Conservation (phyloP, 345 rosid species). For the Syzygium grande region DNA sequence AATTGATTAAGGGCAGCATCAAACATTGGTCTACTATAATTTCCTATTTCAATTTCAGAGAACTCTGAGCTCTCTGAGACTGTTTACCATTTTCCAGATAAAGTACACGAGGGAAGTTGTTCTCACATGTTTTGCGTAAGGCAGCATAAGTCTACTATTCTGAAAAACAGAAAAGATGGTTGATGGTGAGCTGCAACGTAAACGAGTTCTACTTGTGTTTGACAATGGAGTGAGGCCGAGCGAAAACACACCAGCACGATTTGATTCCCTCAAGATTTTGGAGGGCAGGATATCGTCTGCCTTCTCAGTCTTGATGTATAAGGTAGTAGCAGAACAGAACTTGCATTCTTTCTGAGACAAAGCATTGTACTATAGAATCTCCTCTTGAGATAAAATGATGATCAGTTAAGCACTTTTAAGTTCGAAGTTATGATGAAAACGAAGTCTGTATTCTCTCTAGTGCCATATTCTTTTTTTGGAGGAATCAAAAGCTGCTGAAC, state of each 20-base stretch:
- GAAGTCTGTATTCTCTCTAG: neutral
- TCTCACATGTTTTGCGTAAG: neutral
- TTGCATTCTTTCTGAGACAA: neutral
- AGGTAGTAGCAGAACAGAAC: neutral
- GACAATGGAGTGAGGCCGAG: neutral
- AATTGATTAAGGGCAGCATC: neutral
- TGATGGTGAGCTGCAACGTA: neutral
- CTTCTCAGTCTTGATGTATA: neutral
- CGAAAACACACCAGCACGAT: neutral
- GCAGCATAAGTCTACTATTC: neutral
- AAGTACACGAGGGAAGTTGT: neutral
- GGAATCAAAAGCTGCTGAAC: neutral
- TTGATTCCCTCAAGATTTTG: neutral
- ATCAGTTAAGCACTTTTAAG: neutral
- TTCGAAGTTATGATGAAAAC: too few relatives aligned
- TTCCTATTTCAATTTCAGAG: neutral
- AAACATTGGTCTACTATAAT: neutral
- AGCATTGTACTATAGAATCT: neutral
- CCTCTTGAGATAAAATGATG: neutral
- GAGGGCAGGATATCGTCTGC: neutral
- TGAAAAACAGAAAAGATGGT: neutral
- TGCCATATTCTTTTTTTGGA: neutral
- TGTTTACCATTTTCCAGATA: neutral
- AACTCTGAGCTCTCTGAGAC: neutral
- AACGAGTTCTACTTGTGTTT: neutral